Conservation (phyloP, 108 stramenopile species). For the Fragilaria radians region DNA sequence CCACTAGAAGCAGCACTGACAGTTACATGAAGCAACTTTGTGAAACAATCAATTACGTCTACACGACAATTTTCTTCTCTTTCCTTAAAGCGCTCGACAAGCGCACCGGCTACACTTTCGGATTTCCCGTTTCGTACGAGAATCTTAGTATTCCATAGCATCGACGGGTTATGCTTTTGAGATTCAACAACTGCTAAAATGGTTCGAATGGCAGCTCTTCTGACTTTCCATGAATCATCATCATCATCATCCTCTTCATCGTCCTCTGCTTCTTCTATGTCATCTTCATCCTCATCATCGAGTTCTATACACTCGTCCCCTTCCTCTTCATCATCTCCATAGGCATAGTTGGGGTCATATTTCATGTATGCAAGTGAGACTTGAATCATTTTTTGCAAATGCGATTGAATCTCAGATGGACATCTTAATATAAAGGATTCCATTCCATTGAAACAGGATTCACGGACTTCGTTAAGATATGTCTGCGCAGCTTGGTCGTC, state of each 20-base stretch:
- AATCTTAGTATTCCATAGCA: slow-evolving; percentile 57
- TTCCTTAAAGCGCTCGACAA: slow-evolving; percentile 91
- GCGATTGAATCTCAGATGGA: slow-evolving; percentile 88
- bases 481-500: slow-evolving; percentile 45
- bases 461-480: slow-evolving; percentile 86
- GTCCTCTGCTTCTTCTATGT: slow-evolving; percentile 68
- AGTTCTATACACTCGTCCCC: slow-evolving; percentile 69
- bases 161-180: slow-evolving; percentile 58
- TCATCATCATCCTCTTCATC: slow-evolving; percentile 86
- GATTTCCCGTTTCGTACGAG: slow-evolving; percentile 45
- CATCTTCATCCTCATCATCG: slow-evolving; percentile 51
- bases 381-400: slow-evolving; percentile 70
- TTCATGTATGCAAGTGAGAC: slow-evolving; percentile 83
- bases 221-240: slow-evolving; percentile 97
- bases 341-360: slow-evolving; percentile 96
- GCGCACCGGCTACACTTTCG: slow-evolving; percentile 57
- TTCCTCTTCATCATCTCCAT: slow-evolving; percentile 76
- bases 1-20: slow-evolving; percentile 31
- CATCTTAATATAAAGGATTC: slow-evolving; percentile 92
- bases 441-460: slow-evolving; percentile 95
- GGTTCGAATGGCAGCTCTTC: slow-evolving; percentile 76
- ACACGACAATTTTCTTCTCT: slow-evolving; percentile 98
- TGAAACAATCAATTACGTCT: slow-evolving; percentile 86
- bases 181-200: slow-evolving; percentile 65
- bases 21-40: slow-evolving; percentile 69